A percentile compares a stretch with the other conserved stretches of the same genome.
These are phyloP conservation scores for Fusarium incarnatum DNA, from an alignment of 2,329 filamentous ascomycete genomes.

Conservation along the genomic window DNA sequence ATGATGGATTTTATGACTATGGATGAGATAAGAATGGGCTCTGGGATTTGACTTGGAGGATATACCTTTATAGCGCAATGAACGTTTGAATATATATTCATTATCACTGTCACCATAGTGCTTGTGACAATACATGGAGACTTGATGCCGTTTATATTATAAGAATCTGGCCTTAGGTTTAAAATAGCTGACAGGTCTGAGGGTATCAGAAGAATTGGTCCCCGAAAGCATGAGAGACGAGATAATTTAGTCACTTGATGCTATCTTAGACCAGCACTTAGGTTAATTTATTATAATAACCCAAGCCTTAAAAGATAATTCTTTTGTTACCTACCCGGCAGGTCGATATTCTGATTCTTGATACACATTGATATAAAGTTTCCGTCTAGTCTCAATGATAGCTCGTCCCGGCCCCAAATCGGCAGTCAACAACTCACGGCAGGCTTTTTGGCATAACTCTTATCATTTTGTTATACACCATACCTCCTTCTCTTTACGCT, in stretches of 20 bases:
- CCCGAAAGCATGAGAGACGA: background rate
- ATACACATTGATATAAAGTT: background rate
- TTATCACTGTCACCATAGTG: background rate
- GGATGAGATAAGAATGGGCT: constrained; percentile 13
- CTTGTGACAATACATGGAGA: background rate
- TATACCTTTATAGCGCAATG: constrained; percentile 29
- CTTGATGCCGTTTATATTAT: background rate
- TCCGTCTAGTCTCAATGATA: background rate
- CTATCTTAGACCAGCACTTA: background rate
- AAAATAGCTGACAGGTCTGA: background rate
- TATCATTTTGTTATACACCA: background rate
- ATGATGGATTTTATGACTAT: constrained; percentile 9
- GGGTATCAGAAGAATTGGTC: background rate
- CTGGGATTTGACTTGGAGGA: constrained; percentile 18
- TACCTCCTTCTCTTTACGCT: background rate
- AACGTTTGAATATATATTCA: background rate
- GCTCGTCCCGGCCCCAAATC: background rate
- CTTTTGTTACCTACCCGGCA: background rate
- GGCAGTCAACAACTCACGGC: background rate
- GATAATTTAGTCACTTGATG: background rate
- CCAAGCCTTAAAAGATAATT: background rate
- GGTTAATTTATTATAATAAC: background rate
- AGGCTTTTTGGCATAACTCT: background rate
- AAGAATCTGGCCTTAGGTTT: too few relatives aligned
- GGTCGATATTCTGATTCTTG: background rate